Conservation (phyloP, 106 monocot species). For the Acorus calamus region DNA sequence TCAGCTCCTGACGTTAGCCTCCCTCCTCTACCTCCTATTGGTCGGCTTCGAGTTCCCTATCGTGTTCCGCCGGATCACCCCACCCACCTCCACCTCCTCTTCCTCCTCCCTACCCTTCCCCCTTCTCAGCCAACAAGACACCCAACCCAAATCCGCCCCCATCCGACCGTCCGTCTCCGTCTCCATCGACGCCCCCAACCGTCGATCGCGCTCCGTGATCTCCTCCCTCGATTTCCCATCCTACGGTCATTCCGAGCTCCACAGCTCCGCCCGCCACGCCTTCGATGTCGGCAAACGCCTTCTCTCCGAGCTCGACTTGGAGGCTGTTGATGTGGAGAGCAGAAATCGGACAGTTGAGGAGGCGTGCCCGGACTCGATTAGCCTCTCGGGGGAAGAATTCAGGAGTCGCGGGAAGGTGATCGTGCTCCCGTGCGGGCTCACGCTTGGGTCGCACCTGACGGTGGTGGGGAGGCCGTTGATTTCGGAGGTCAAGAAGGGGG, state of each 20-base stretch:
- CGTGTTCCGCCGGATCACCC: not conserved
- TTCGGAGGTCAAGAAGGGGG: slow-evolving; percentile 39
- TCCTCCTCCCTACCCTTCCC: too few relatives aligned
- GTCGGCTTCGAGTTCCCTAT: slow-evolving; percentile 19
- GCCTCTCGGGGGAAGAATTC: slow-evolving; percentile 41
- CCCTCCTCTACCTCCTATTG: slow-evolving; percentile 5
- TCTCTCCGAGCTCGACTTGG: slow-evolving; percentile 44
- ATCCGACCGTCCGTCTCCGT: not conserved
- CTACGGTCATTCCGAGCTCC: slow-evolving; percentile 11
- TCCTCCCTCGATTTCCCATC: slow-evolving; percentile 12
- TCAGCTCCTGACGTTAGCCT: slow-evolving; percentile 10
- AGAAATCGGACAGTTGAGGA: slow-evolving; percentile 16
- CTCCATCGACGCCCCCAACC: not conserved
- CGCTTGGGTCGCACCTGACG: slow-evolving; percentile 79
- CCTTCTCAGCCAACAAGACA: too few relatives aligned
- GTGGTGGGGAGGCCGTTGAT: slow-evolving; percentile 69
- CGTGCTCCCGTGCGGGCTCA: slow-evolving; percentile 82
- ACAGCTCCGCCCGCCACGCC: slow-evolving; percentile 1
- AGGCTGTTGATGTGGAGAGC: slow-evolving; percentile 36
- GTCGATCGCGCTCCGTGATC: slow-evolving; percentile 4
- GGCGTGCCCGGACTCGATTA: slow-evolving; percentile 60
- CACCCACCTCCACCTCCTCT: slow-evolving; percentile 2
- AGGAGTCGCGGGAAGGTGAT: slow-evolving; percentile 30
- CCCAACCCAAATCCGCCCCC: not conserved
- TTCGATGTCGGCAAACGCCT: not conserved